phyloP scores from a whole-genome alignment of 164 flowering plant genomes.

The Vitis rotundifolia region DNA sequence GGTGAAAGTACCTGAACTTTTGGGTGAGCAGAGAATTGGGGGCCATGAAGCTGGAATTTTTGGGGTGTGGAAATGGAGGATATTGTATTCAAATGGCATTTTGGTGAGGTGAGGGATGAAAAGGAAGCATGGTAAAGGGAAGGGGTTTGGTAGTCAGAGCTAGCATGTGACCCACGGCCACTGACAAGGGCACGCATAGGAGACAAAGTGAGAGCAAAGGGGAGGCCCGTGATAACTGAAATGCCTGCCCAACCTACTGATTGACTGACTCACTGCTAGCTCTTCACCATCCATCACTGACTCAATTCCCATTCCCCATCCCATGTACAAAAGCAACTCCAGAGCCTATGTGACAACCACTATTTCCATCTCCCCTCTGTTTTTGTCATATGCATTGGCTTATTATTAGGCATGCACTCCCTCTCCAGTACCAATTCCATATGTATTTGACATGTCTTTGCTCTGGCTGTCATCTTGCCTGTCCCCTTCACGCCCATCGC shows the following conservation, averaged over 20 bases:
- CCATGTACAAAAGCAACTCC: slow-evolving; percentile 1
- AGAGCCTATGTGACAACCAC: background rate
- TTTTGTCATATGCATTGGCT: too few relatives aligned
- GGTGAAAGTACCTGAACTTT: too few relatives aligned
- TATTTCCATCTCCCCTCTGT: background rate
- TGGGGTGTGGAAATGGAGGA: too few relatives aligned
- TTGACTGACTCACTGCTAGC: background rate
- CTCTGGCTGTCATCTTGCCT: too few relatives aligned
- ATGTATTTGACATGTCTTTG: too few relatives aligned
- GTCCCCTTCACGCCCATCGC: too few relatives aligned
- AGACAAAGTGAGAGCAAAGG: slow-evolving; percentile 15
- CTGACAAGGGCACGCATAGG: slow-evolving; percentile 2
- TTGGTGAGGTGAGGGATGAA: background rate
- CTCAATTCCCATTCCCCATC: slow-evolving; percentile 11
- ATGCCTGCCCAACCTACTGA: background rate
- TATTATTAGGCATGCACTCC: too few relatives aligned
- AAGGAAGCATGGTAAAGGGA: background rate
- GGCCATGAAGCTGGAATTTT: too few relatives aligned
- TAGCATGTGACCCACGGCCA: slow-evolving; percentile 17
- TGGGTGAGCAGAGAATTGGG: too few relatives aligned
- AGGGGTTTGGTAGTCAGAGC: too few relatives aligned
- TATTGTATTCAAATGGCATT: too few relatives aligned
- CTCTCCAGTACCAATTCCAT: too few relatives aligned
- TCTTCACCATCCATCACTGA: background rate
- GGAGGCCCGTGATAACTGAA: slow-evolving; percentile 19